Evolutionary conservation across 2,329 filamentous ascomycete genomes (phyloP), one percentile per base, ranked within the genome.

Genomic region (Cadophora sp.): DNA sequence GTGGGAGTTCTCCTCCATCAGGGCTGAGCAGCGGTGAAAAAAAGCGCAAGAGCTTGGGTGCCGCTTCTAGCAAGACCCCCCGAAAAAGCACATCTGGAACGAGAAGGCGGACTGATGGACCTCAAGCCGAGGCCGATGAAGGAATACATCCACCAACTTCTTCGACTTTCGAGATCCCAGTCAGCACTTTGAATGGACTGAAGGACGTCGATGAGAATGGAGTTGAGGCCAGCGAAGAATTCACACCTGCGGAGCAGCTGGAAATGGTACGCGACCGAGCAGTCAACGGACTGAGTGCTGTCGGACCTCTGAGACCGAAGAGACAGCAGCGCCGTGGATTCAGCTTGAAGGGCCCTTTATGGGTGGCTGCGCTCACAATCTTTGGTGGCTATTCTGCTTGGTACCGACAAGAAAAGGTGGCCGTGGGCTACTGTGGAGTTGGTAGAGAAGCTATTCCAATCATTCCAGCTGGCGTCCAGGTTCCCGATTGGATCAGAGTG

Each of bases 321-420:
- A 73, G 76, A 73, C 79, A 84, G 66, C 80, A 83, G 37, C 79
- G 83, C 19, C 79, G 82, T 7, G 83, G 83, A 67, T 79, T 83
- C 9, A 83, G 84, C 27, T 80, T 89, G 37, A 86, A 87, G 68
- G 88, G 88, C 0, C 90, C 93, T 19, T 83, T 95, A 2, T 88
- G 89, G 78, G 87, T 94, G 6, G 83, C 97, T 1, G 78, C 95
- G 3, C 77, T 92, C 24, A 89, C 91, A 0, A 80, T 96, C 11
- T 79, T 96, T 7, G 86, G 86, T 37, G 89, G 91, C 0, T 93
- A 97, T 71, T 91, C 86, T 34, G 87, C 87, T 9, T 96, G 94
- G 87, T 99, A 94, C 83, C 86, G 95, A 60, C 93, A 97, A 77
- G 96, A 99, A 80, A 98, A 98, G 84, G 83, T 97, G n/a, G 91